Conservation (phyloP, 106 monocot species). For the Vanilla planifolia region DNA sequence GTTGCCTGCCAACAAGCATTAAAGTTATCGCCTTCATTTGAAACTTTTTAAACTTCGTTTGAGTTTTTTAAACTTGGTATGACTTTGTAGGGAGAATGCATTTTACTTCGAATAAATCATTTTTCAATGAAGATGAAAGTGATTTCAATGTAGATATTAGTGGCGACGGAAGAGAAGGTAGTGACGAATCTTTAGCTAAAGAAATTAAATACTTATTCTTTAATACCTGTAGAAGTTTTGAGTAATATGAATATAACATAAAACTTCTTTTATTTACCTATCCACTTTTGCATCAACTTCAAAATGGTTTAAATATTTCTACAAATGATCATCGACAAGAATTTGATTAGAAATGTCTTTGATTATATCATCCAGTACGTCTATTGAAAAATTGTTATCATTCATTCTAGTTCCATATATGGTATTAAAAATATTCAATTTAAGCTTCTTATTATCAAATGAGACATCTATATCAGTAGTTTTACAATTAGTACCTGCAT, state of each 20-base stretch:
- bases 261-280: background rate
- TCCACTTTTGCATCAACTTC: background rate
- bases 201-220: no score
- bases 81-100: background rate
- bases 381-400: background rate
- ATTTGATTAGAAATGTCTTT: background rate
- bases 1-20: no score
- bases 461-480: background rate
- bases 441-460: background rate
- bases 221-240: no score
- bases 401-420: background rate
- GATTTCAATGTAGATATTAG: background rate
- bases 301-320: background rate
- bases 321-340: background rate
- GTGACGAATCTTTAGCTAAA: background rate
- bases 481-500: background rate
- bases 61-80: no score
- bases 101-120: background rate
- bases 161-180: background rate
- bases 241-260: no score
- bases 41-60: no score
- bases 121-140: background rate
- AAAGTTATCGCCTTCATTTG: no score
- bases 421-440: background rate
- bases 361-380: background rate